Evolutionary conservation across 345 rosid genomes (phyloP).

Genomic region (Salix brachista): DNA sequence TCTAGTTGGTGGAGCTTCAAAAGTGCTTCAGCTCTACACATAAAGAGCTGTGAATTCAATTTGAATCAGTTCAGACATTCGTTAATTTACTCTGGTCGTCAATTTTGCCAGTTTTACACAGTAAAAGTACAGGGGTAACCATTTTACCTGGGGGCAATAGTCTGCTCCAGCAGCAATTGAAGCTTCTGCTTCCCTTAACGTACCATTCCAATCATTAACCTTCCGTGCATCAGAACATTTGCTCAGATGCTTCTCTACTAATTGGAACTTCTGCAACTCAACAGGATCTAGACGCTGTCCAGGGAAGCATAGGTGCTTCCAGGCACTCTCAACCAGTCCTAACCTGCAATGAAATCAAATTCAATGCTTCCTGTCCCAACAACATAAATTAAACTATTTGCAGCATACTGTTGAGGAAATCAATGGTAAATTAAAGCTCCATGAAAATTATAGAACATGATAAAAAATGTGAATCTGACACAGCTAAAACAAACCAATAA

Average conservation of each 20-base stretch:
- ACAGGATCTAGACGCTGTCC: constrained; percentile 56
- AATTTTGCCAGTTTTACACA: constrained; percentile 1
- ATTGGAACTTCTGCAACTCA: constrained; percentile 58
- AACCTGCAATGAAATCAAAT: constrained; percentile 52
- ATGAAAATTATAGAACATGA: constrained; percentile 1
- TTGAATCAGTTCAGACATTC: constrained; percentile 29
- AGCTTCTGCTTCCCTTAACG: constrained; percentile 59
- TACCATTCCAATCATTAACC: constrained; percentile 67
- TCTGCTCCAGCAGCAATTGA: constrained; percentile 86
- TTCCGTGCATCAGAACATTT: constrained; percentile 73
- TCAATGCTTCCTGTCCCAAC: constrained; percentile 8
- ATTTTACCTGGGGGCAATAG: constrained; percentile 68
- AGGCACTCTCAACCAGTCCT: constrained; percentile 77
- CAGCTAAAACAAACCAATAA: background rate
- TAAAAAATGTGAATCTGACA: background rate
- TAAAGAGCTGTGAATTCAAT: constrained; percentile 74
- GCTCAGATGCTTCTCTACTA: constrained; percentile 61
- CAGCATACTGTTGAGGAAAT: constrained; percentile 1
- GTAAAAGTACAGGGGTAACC: background rate
- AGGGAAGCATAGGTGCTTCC: constrained; percentile 48
- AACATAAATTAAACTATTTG: background rate
- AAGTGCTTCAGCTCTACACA: constrained; percentile 96
- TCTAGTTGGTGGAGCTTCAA: constrained; percentile 77
- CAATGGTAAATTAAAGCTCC: constrained; percentile 3
- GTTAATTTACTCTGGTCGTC: background rate